Base-by-base conservation (phyloP, 805 yeast species). In the Candida nemodendra region DNA sequence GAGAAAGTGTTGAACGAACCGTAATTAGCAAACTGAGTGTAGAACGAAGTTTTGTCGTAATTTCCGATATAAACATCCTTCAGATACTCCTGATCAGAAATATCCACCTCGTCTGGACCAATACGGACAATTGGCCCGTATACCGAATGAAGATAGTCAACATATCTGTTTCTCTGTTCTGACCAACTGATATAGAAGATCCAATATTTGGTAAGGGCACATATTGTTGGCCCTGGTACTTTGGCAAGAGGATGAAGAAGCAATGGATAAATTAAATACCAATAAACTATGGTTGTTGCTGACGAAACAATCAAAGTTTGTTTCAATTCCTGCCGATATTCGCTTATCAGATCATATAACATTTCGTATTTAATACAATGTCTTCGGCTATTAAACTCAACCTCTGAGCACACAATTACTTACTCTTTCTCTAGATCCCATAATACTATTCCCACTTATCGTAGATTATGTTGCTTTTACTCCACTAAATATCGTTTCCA, bases 91-190 rank as follows among this genome's bases (percentile, higher is more conserved):
- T 68, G 51, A 35, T 79, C 77, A 30, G 74, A 66, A 30, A 82
- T 70, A 34, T 83, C 78, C 14, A 83, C 64, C 47, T 81, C 88
- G 17, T 63, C 59, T 2, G 89, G 88, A 1, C 78, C 69, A 11
- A 83, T 57, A 16, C 83, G 64, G 4, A 83, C 78, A 3, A 81
- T 74, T 6, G 81, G 72, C 1, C 89, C 90, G 48, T 79, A 79
- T 40, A 62, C 54, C 31, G 54, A 32, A 50, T 83, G 90, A 40
- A 81, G 59, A 3, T 53, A 27, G 39, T 78, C 72, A 3, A 81
- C 72, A 25, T 61, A 64, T 22, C 63, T 61, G 43, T 69, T 77
- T 38, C 84, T 66, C 41, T 72, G 68, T 41, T 72, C 78, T 9
- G 58, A 43, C 64, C 77, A 65, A 28, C 72, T 65, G 31, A 61